Conservation (phyloP, 2,329 filamentous ascomycete genomes). For the Coleophoma crateriformis region DNA sequence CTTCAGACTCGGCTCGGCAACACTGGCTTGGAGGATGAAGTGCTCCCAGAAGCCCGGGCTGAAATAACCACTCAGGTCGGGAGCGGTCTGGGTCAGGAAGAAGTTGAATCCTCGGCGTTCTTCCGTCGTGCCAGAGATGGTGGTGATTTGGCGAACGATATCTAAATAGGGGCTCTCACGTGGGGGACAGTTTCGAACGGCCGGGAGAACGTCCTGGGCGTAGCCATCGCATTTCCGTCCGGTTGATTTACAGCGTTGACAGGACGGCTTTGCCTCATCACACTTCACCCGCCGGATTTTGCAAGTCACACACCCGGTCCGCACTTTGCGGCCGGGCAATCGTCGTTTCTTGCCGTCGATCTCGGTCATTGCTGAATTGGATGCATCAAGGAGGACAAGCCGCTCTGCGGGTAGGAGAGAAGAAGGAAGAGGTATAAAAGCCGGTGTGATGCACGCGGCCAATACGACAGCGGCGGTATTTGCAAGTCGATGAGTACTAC, state of each 20-base stretch:
- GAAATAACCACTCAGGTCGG: slow-evolving; percentile 5
- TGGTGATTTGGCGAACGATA: not conserved
- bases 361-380: not conserved
- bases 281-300: slow-evolving; percentile 19
- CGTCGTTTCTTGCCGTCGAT: not conserved
- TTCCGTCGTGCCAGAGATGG: slow-evolving; percentile 3
- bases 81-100: slow-evolving; percentile 3
- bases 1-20: slow-evolving; percentile 16
- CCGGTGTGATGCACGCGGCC: no score
- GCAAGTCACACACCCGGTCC: not conserved
- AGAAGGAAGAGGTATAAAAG: no score
- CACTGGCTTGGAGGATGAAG: slow-evolving; percentile 5
- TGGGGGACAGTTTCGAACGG: not conserved
- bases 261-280: slow-evolving; percentile 19
- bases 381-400: no score
- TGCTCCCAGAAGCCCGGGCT: slow-evolving; percentile 5
- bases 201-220: not conserved
- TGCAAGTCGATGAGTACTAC: no score
- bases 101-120: slow-evolving; percentile 7
- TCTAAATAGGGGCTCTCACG: not conserved
- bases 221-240: slow-evolving; percentile 8
- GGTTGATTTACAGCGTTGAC: slow-evolving; percentile 13
- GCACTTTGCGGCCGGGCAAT: not conserved
- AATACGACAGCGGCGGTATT: no score
- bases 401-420: no score